A percentile compares a stretch with the other conserved stretches of the same genome.
These are phyloP conservation scores for Nannizzia gypsea DNA, from an alignment of 2,329 filamentous ascomycete genomes.

Conservation along the genomic window DNA sequence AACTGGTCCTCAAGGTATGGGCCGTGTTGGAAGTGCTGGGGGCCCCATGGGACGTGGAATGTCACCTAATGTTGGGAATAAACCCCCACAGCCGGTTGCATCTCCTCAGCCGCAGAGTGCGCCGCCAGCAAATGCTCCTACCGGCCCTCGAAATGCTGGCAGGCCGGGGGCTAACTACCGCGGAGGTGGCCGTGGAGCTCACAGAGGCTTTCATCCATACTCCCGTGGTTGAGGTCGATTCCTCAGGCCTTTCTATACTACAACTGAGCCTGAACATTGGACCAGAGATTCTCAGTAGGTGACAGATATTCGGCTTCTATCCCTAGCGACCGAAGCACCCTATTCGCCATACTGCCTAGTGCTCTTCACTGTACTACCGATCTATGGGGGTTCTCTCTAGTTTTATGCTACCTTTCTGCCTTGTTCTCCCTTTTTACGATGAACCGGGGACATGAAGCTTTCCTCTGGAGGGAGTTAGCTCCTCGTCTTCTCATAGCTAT, in stretches of 20 bases:
- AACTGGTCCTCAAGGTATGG: slow-evolving; percentile 39
- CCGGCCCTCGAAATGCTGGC: slow-evolving; percentile 89
- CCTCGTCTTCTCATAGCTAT: neutral
- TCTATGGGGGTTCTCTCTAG: too few species aligned
- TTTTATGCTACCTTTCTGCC: neutral
- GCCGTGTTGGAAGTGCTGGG: slow-evolving; percentile 27
- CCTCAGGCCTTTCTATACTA: too few species aligned
- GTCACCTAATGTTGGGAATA: slow-evolving; percentile 28
- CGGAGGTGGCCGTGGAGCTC: slow-evolving; percentile 66
- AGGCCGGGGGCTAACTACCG: slow-evolving; percentile 87
- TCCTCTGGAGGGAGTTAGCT: neutral
- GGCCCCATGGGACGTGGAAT: slow-evolving; percentile 32
- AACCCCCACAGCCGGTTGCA: slow-evolving; percentile 30
- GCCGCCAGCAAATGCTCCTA: slow-evolving; percentile 73
- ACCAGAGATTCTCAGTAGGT: too few species aligned
- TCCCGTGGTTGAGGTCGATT: slow-evolving; percentile 24
- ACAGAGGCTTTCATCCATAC: slow-evolving; percentile 73
- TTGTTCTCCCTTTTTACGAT: neutral
- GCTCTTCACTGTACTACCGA: too few species aligned
- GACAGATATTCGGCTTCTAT: too few species aligned
- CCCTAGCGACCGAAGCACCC: too few species aligned
- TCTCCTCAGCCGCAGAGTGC: slow-evolving; percentile 37
- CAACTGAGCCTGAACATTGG: too few species aligned
- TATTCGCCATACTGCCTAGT: too few species aligned
- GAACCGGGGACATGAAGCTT: neutral